Conservation (phyloP, 1,284 basidiomycete species). For the Boletus smithii region DNA sequence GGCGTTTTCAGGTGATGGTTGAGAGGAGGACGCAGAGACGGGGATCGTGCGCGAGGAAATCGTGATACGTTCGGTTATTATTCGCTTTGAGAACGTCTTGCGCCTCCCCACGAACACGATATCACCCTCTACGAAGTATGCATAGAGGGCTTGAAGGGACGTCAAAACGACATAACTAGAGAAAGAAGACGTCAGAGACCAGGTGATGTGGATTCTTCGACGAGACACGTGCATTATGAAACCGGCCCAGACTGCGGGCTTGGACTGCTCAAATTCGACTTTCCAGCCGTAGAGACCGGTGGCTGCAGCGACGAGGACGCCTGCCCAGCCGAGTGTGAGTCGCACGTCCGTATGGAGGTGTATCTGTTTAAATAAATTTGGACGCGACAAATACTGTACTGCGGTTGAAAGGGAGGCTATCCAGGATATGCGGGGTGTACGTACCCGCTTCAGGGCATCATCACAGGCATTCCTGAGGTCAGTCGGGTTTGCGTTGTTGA, state of each 20-base stretch:
- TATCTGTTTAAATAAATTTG: constrained; percentile 81
- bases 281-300: constrained; percentile 84
- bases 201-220: background rate
- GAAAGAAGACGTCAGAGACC: constrained; percentile 1
- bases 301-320: constrained; percentile 73
- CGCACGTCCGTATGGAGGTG: constrained; percentile 84
- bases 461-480: constrained; percentile 91
- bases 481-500: constrained; percentile 77
- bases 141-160: constrained; percentile 67
- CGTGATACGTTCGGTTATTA: constrained; percentile 78
- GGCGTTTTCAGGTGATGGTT: constrained; percentile 31
- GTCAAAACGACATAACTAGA: constrained; percentile 72
- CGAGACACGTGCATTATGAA: constrained; percentile 60
- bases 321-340: constrained; percentile 78
- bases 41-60: constrained; percentile 64
- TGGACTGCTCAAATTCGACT: constrained; percentile 82
- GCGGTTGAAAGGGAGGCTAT: constrained; percentile 1
- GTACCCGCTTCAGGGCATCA: constrained; percentile 83
- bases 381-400: constrained; percentile 70
- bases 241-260: constrained; percentile 74
- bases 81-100: constrained; percentile 82
- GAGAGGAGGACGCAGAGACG: constrained; percentile 30
- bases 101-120: constrained; percentile 80
- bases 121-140: constrained; percentile 77
- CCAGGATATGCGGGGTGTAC: constrained; percentile 32